Percentiles rank a stretch among this genome's conserved stretches.
Evolutionary conservation across 2,329 filamentous ascomycete genomes (phyloP).

Genomic region (Hypomyces perniciosus): DNA sequence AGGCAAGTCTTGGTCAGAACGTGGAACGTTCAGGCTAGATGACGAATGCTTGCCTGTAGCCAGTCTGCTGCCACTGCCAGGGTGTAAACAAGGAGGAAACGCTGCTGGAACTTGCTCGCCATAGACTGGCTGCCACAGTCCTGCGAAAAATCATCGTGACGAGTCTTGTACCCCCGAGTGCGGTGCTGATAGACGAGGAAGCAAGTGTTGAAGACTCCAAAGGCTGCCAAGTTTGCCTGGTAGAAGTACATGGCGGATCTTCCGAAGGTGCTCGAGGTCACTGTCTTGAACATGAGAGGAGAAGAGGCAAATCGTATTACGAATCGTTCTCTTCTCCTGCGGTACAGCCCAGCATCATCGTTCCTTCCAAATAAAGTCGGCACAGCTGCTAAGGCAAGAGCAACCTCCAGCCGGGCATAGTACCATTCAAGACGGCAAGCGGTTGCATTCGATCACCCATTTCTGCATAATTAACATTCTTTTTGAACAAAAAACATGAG

Average conservation of each 20-base stretch:
- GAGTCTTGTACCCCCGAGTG: background rate
- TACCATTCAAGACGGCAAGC: too few relatives aligned
- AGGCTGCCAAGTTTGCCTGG: background rate
- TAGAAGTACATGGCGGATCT: conserved; percentile 11
- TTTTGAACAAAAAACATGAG: too few relatives aligned
- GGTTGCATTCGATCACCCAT: too few relatives aligned
- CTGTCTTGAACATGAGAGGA: too few relatives aligned
- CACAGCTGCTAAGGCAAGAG: background rate
- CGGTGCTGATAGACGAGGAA: conserved; percentile 21
- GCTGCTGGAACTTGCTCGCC: conserved; percentile 1
- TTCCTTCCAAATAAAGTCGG: background rate
- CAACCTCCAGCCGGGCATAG: too few relatives aligned
- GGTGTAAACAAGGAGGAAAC: conserved; percentile 19
- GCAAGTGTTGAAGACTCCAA: conserved; percentile 15
- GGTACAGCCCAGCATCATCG: background rate
- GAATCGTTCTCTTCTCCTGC: too few relatives aligned
- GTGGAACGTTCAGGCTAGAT: background rate
- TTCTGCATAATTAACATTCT: too few relatives aligned
- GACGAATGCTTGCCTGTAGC: conserved; percentile 23
- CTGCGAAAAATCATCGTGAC: background rate
- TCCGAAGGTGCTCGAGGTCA: background rate
- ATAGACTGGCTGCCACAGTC: background rate
- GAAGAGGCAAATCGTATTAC: too few relatives aligned
- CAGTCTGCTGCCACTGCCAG: conserved; percentile 29
- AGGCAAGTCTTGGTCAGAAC: background rate